Conservation (phyloP, 768 basidiomycete species). For the Neoboletus brunneissimus region DNA sequence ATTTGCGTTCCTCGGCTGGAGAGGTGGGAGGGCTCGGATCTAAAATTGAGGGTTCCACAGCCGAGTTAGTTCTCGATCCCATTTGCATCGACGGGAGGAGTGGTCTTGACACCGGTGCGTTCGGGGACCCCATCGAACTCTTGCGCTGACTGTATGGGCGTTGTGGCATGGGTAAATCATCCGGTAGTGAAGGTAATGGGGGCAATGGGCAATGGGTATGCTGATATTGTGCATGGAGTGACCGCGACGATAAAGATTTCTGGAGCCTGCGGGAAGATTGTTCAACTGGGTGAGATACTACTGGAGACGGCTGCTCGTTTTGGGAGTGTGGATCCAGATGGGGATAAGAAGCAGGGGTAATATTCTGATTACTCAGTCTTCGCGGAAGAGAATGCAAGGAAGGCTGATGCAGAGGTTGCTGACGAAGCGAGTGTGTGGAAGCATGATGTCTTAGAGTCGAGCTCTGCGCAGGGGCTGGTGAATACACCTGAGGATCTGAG, state of each 20-base stretch:
- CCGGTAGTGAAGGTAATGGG: conserved; percentile 39
- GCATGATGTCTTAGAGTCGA: conserved; percentile 19
- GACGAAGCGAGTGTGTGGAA: conserved; percentile 29
- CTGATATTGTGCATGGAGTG: conserved; percentile 54
- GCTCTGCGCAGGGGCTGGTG: conserved; percentile 16
- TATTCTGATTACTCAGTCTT: conserved; percentile 11
- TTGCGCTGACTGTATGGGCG: conserved; percentile 20
- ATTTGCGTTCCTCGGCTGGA: conserved; percentile 57
- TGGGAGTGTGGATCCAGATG: conserved; percentile 12
- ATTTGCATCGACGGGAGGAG: conserved; percentile 64
- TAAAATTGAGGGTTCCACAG: conserved; percentile 50
- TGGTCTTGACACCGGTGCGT: conserved; percentile 46
- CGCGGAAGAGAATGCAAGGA: conserved; percentile 14
- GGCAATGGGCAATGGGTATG: conserved; percentile 35
- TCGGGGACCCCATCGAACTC: conserved; percentile 16
- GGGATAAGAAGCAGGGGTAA: conserved; percentile 15
- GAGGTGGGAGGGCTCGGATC: conserved; percentile 85
- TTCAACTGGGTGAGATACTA: conserved; percentile 43
- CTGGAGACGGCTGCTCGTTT: conserved; percentile 10
- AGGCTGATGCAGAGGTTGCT: conserved; percentile 23
- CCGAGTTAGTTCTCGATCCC: conserved; percentile 49
- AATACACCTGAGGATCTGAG: conserved; percentile 20
- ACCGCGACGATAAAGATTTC: conserved; percentile 59
- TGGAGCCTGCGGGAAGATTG: conserved; percentile 36
- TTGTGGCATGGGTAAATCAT: conserved; percentile 32